Conservation (phyloP, 805 yeast species). For the Saccharomyces paradoxus region DNA sequence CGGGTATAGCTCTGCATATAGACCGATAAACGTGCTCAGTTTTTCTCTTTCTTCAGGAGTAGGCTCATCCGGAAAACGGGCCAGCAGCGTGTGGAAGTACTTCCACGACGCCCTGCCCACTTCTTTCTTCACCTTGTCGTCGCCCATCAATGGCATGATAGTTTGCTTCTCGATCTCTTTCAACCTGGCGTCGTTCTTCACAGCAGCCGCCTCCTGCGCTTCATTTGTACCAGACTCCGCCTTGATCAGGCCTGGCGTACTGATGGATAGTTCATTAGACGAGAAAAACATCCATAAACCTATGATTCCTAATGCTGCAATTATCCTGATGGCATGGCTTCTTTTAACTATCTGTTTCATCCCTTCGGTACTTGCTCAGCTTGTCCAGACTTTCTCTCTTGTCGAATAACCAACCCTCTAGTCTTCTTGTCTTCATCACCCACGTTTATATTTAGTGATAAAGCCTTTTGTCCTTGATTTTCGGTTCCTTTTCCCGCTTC, state of each 20-base stretch:
- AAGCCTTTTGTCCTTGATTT: not conserved
- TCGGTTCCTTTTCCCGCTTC: not conserved
- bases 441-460: not conserved
- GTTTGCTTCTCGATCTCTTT: conserved; percentile 25
- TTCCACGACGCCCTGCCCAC: conserved; percentile 91
- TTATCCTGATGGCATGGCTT: not conserved
- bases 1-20: conserved; percentile 89
- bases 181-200: not conserved
- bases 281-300: conserved; percentile 22
- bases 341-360: not conserved
- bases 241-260: not conserved
- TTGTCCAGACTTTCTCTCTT: too few species aligned
- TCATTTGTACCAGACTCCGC: not conserved
- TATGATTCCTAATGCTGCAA: not conserved
- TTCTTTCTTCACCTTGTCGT: conserved; percentile 59
- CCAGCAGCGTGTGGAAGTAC: conserved; percentile 81
- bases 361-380: not conserved
- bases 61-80: conserved; percentile 86
- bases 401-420: not conserved
- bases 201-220: conserved; percentile 4
- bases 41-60: conserved; percentile 53
- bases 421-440: not conserved
- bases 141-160: conserved; percentile 93
- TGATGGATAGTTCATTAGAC: conserved; percentile 15
- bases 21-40: conserved; percentile 51